phyloP scores from a whole-genome alignment of 2,329 filamentous ascomycete genomes.

The Botrytis medusae region DNA sequence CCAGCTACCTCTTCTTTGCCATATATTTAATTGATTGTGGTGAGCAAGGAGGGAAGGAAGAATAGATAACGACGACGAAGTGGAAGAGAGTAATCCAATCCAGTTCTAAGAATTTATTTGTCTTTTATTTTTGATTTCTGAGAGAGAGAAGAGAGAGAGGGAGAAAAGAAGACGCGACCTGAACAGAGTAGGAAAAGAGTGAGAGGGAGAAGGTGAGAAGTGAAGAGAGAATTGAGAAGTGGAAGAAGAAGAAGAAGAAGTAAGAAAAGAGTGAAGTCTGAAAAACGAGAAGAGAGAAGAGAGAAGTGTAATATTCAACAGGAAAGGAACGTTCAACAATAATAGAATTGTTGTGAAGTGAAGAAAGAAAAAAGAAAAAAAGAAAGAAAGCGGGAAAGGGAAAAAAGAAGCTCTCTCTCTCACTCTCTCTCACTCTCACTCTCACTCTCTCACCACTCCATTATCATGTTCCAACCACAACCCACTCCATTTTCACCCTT shows the following conservation, averaged over 20 bases:
- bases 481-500: conserved; percentile 35
- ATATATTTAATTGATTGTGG: not conserved
- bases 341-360: not conserved
- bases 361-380: not conserved
- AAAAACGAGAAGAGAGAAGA: not conserved
- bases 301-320: no score
- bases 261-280: not conserved
- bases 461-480: conserved; percentile 39
- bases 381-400: not conserved
- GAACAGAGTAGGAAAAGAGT: not conserved
- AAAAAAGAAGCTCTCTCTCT: conserved; percentile 5
- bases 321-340: no score
- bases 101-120: not conserved
- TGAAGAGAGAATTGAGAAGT: not conserved
- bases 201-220: not conserved
- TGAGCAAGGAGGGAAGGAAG: not conserved
- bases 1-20: not conserved
- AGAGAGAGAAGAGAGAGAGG: not conserved
- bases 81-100: not conserved
- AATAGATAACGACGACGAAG: not conserved
- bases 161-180: not conserved
- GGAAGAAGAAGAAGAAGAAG: not conserved
- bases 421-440: not conserved
- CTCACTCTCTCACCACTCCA: no score
- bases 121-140: no score